These are phyloP conservation scores for Biancaea sappan DNA, from an alignment of 306 rosid species.

Conservation along the genomic window DNA sequence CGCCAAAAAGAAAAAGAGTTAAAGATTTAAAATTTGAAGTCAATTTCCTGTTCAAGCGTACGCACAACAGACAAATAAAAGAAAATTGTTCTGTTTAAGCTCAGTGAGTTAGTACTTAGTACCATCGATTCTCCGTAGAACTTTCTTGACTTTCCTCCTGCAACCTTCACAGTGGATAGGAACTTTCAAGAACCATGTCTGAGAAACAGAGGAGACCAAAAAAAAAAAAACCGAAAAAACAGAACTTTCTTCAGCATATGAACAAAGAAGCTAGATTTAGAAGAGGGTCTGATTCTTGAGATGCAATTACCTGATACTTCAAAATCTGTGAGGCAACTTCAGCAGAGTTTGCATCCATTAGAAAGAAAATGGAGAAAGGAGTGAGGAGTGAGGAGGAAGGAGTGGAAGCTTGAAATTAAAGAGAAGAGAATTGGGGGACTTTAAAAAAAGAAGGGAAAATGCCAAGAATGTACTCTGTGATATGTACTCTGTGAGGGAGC, in stretches of 20 bases:
- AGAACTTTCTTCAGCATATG: background rate
- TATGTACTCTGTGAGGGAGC: slow-evolving; percentile 38
- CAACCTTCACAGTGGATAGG: slow-evolving; percentile 93
- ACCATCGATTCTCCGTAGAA: slow-evolving; percentile 82
- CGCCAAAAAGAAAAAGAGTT: background rate
- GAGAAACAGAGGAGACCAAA: slow-evolving; percentile 9
- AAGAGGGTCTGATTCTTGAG: background rate
- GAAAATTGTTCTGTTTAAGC: background rate
- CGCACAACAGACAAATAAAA: slow-evolving; percentile 1
- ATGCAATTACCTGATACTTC: slow-evolving; percentile 51
- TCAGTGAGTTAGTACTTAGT: slow-evolving; percentile 48
- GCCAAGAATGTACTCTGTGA: slow-evolving; percentile 45
- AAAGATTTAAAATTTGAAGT: slow-evolving; percentile 22
- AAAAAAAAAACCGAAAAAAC: too few species aligned
- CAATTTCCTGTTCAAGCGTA: slow-evolving; percentile 2
- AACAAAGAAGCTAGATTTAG: background rate
- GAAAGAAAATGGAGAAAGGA: slow-evolving; percentile 29
- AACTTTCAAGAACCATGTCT: slow-evolving; percentile 22
- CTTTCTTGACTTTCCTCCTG: slow-evolving; percentile 80
- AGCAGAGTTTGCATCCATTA: slow-evolving; percentile 56
- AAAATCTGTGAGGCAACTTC: slow-evolving; percentile 43
- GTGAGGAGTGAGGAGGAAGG: slow-evolving; percentile 23
- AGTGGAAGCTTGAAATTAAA: slow-evolving; percentile 25
- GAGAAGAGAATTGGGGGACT: slow-evolving; percentile 37
- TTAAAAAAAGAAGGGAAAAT: slow-evolving; percentile 32